phyloP scores from a whole-genome alignment of 2,329 filamentous ascomycete genomes.

The Elsinoe fawcettii region DNA sequence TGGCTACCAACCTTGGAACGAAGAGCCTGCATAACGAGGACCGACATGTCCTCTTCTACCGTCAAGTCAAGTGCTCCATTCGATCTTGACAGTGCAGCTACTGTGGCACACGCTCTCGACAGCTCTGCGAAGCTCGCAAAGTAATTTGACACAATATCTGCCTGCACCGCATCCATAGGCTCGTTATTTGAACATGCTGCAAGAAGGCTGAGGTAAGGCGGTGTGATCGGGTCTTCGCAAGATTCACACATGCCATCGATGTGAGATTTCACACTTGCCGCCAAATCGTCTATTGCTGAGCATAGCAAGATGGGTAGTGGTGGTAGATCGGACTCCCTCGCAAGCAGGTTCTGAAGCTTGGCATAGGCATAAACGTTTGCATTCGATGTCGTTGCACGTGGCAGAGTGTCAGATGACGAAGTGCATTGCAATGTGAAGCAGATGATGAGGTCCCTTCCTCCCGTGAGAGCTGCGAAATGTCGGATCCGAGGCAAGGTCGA shows the following conservation, averaged over 20 bases:
- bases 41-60: neutral
- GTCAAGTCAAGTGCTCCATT: neutral
- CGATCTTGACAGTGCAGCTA: neutral
- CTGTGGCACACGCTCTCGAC: neutral
- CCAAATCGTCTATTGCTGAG: conserved; percentile 13
- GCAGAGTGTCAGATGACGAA: neutral
- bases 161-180: neutral
- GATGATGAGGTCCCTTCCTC: conserved; percentile 25
- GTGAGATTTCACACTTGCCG: neutral
- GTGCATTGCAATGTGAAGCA: conserved; percentile 24
- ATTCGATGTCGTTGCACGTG: neutral
- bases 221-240: neutral
- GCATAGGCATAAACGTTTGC: neutral
- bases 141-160: neutral
- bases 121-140: neutral
- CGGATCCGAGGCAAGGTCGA: conserved; percentile 25
- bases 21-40: neutral
- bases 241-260: neutral
- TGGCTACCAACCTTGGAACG: neutral
- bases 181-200: neutral
- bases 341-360: neutral
- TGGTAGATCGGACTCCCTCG: conserved; percentile 8
- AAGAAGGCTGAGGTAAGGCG: neutral
- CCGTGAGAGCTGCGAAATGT: conserved; percentile 25
- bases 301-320: conserved; percentile 18